A percentile compares a stretch with the other conserved stretches of the same genome.
These are phyloP conservation scores for Scedosporium boydii DNA, from an alignment of 2,329 filamentous ascomycete genomes.

Conservation along the genomic window DNA sequence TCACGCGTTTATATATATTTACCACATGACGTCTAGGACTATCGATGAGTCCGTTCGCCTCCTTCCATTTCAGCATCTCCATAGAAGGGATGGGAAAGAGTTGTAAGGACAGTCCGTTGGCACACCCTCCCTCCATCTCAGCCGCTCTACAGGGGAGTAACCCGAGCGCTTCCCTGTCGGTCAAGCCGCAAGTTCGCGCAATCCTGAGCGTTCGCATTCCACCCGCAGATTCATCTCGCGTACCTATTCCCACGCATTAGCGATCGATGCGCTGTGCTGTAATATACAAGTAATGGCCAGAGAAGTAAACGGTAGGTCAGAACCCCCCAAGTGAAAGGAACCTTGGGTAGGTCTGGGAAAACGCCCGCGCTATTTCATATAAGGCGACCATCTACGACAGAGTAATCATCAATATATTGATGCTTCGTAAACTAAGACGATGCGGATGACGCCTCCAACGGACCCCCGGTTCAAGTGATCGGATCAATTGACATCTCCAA, in stretches of 20 bases:
- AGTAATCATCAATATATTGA: too few relatives aligned
- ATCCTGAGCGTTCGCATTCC: not conserved
- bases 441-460: not conserved
- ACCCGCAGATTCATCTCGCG: not conserved
- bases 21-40: too few relatives aligned
- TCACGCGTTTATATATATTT: too few relatives aligned
- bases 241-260: not conserved
- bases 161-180: not conserved
- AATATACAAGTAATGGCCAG: not conserved
- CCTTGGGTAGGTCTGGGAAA: too few relatives aligned
- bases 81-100: too few relatives aligned
- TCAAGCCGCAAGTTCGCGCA: not conserved
- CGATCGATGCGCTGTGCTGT: not conserved
- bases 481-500: not conserved
- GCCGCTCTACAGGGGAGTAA: not conserved
- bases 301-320: not conserved
- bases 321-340: not conserved
- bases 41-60: too few relatives aligned
- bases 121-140: not conserved
- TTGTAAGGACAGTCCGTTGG: too few relatives aligned
- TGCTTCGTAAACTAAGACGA: too few relatives aligned
- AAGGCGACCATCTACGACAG: too few relatives aligned
- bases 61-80: too few relatives aligned
- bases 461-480: not conserved
- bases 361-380: too few relatives aligned